phyloP scores from a whole-genome alignment of 371 early-diverging fungal species.

The Mucor racemosus region DNA sequence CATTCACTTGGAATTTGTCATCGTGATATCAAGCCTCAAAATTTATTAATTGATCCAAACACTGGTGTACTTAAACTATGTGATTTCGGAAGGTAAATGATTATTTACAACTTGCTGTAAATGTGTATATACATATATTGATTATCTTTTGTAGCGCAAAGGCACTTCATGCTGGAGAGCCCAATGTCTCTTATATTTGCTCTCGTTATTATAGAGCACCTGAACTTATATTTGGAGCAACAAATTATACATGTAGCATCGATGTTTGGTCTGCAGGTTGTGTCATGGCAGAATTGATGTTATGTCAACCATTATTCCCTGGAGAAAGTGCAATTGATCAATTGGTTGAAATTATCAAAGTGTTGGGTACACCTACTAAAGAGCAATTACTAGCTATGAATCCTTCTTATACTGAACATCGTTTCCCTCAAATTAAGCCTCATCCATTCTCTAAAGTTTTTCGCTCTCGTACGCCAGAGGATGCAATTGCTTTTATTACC shows the following conservation, averaged over 20 bases:
- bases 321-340: constrained; percentile 99
- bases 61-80: constrained; percentile 95
- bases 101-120: not conserved
- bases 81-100: constrained; percentile 92
- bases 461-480: constrained; percentile 81
- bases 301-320: constrained; percentile 96
- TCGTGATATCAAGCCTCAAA: constrained; percentile 99
- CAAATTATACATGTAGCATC: constrained; percentile 91
- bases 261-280: constrained; percentile 99
- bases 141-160: constrained; percentile 76
- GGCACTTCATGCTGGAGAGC: constrained; percentile 89
- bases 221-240: constrained; percentile 97
- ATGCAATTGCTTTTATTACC: constrained; percentile 89
- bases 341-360: constrained; percentile 99
- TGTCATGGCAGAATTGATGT: constrained; percentile 99
- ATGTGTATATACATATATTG: too few relatives aligned
- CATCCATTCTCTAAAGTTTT: constrained; percentile 84
- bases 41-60: constrained; percentile 91
- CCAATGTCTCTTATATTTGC: constrained; percentile 98
- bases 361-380: constrained; percentile 97
- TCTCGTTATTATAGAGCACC: constrained; percentile 99
- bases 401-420: constrained; percentile 96
- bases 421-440: constrained; percentile 97
- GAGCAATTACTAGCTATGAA: constrained; percentile 97
- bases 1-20: constrained; percentile 92